Evolutionary conservation across 2,329 filamentous ascomycete species (phyloP).

Genomic region (Aaosphaeria arxii): DNA sequence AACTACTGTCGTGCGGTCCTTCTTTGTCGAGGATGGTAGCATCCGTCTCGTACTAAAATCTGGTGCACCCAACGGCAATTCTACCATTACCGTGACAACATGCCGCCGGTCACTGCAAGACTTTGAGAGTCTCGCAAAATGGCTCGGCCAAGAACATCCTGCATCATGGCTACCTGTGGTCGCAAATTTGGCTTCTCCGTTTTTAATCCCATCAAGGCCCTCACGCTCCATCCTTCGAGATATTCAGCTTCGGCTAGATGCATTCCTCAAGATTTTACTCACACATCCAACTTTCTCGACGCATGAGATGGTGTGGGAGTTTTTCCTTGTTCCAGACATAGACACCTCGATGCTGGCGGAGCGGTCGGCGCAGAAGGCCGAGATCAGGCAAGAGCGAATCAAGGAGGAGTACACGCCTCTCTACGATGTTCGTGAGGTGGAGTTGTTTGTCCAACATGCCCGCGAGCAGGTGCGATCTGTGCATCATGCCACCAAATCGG

Average conservation of each 20-base stretch:
- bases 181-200: conserved; percentile 76
- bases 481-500: conserved; percentile 76
- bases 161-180: conserved; percentile 90
- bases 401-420: conserved; percentile 86
- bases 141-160: conserved; percentile 84
- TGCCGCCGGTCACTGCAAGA: conserved; percentile 83
- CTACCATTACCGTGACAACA: conserved; percentile 90
- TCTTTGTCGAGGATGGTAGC: conserved; percentile 95
- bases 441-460: conserved; percentile 88
- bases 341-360: conserved; percentile 87
- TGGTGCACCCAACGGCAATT: conserved; percentile 75
- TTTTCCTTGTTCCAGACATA: conserved; percentile 93
- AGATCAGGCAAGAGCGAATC: conserved; percentile 77
- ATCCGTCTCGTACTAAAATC: conserved; percentile 93
- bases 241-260: conserved; percentile 80
- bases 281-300: conserved; percentile 89
- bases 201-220: conserved; percentile 89
- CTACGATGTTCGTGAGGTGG: conserved; percentile 76
- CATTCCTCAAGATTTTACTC: conserved; percentile 82
- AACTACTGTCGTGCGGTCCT: conserved; percentile 89
- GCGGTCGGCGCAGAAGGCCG: conserved; percentile 81
- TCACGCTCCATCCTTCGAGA: conserved; percentile 84
- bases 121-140: conserved; percentile 84
- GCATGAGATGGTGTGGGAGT: conserved; percentile 98
- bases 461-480: conserved; percentile 84